Conservation (phyloP, 495 filamentous ascomycete species). For the Penicillium coprophilum region DNA sequence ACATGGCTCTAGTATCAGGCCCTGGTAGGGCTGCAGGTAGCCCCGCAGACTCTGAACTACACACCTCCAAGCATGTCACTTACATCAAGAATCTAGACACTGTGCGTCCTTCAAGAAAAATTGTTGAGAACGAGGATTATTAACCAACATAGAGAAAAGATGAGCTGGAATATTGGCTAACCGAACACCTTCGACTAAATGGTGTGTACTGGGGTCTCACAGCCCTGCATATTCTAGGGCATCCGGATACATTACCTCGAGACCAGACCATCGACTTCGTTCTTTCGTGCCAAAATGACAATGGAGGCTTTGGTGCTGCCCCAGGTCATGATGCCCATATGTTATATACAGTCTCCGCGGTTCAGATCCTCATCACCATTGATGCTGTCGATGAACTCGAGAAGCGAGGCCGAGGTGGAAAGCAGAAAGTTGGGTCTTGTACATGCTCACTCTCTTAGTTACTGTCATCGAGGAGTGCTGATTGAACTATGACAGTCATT, state of each 20-base stretch:
- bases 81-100: constrained; percentile 94
- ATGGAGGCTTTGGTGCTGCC: constrained; percentile 88
- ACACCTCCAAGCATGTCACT: constrained; percentile 77
- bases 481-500: constrained; percentile 60
- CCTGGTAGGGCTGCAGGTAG: constrained; percentile 54
- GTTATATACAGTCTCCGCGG: constrained; percentile 87
- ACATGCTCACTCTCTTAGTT: constrained; percentile 32
- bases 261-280: constrained; percentile 86
- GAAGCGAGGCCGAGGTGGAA: constrained; percentile 60
- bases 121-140: constrained; percentile 18
- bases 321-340: constrained; percentile 95
- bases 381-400: constrained; percentile 86
- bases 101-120: constrained; percentile 49
- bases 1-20: constrained; percentile 63
- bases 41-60: constrained; percentile 54
- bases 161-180: constrained; percentile 95
- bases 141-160: constrained; percentile 69
- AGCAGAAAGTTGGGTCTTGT: constrained; percentile 72
- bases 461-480: constrained; percentile 5
- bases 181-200: constrained; percentile 90
- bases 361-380: constrained; percentile 83
- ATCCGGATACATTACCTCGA: constrained; percentile 76
- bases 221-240: constrained; percentile 79
- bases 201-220: constrained; percentile 96
- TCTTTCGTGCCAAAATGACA: constrained; percentile 82